Evolutionary conservation across 73 alveolate genomes (phyloP).

Genomic region (Tetrahymena malaccensis): DNA sequence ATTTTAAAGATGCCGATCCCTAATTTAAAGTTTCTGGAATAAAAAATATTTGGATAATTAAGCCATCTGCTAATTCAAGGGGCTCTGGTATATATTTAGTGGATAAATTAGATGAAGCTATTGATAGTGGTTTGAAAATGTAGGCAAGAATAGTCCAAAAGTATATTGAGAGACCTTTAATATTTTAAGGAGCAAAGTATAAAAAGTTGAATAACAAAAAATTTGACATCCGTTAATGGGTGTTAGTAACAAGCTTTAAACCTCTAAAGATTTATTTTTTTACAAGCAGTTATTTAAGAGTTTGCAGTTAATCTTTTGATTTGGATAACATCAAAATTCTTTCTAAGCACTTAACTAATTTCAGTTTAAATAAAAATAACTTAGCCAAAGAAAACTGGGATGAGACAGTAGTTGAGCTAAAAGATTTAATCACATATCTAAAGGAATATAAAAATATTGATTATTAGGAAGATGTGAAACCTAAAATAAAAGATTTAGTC

Average conservation of each 20-base stretch:
- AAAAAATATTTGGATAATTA: slow-evolving; percentile 64
- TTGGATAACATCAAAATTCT: slow-evolving; percentile 46
- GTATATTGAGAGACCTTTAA: slow-evolving; percentile 64
- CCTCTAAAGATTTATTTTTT: slow-evolving; percentile 54
- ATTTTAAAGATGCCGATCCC: slow-evolving; percentile 11
- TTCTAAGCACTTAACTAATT: slow-evolving; percentile 60
- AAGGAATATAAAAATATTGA: background rate
- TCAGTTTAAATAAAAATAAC: slow-evolving; percentile 28
- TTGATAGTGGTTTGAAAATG: slow-evolving; percentile 48
- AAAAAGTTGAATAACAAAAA: background rate
- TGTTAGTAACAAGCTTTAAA: slow-evolving; percentile 55
- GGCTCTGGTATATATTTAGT: slow-evolving; percentile 66
- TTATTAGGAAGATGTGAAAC: slow-evolving; percentile 18
- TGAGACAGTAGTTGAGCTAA: background rate
- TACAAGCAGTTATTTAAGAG: slow-evolving; percentile 53
- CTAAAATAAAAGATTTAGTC: slow-evolving; percentile 39
- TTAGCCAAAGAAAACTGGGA: background rate
- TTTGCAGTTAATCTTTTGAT: slow-evolving; percentile 57
- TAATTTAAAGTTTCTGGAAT: slow-evolving; percentile 47
- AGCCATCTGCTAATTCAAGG: slow-evolving; percentile 67
- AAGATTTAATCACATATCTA: background rate
- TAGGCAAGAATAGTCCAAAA: slow-evolving; percentile 61
- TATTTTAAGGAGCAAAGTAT: slow-evolving; percentile 2
- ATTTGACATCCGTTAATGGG: slow-evolving; percentile 73
- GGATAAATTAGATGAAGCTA: slow-evolving; percentile 35